phyloP scores from a whole-genome alignment of 208 protist genomes.

The Strigomonas culicis region DNA sequence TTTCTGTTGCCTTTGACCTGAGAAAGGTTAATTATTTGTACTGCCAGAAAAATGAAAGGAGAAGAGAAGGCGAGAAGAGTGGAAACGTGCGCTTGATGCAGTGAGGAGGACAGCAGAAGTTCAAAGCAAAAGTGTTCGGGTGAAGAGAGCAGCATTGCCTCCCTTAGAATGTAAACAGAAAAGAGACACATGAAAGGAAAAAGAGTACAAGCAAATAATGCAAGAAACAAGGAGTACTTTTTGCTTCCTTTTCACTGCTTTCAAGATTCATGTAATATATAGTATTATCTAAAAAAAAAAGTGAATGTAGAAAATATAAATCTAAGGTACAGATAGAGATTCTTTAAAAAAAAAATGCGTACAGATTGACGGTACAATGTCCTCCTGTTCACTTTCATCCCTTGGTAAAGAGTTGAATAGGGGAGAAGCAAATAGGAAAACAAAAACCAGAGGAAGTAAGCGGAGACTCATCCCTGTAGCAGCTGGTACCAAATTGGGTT shows the following conservation, averaged over 20 bases:
- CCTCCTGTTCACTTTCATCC: neutral
- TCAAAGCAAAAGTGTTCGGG: neutral
- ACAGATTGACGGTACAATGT: neutral
- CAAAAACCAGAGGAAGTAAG: conserved; percentile 8
- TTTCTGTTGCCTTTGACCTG: neutral
- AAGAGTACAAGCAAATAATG: neutral
- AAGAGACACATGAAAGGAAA: conserved; percentile 12
- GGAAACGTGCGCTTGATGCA: neutral
- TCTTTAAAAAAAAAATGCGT: neutral
- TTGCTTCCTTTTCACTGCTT: too few species aligned
- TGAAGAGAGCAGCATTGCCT: neutral
- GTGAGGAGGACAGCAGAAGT: neutral
- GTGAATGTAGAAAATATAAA: conserved; percentile 3
- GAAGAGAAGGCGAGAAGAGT: conserved; percentile 4
- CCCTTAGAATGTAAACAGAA: conserved; percentile 4
- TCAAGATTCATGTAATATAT: too few species aligned
- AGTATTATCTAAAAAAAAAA: conserved; percentile 3
- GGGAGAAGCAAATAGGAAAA: neutral
- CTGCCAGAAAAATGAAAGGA: conserved; percentile 3
- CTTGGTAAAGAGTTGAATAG: neutral
- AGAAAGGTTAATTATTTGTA: too few species aligned
- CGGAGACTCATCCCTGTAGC: too few species aligned
- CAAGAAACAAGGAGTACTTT: neutral
- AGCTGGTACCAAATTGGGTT: neutral
- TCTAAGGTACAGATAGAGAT: neutral